Conservation (phyloP, 257 asterid species). For the Misopates orontium region DNA sequence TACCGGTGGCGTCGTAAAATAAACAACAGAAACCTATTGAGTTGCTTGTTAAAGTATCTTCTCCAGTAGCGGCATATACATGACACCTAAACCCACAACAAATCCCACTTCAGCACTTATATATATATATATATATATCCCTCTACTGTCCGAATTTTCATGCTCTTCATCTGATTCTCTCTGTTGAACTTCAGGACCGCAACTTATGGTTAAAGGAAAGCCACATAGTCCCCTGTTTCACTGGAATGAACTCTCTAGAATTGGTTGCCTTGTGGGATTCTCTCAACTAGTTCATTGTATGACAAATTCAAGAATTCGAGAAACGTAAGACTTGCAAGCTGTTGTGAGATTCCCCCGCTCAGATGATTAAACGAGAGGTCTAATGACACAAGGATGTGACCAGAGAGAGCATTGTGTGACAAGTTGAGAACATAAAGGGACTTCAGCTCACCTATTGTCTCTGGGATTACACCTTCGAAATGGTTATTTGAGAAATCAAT, state of each 20-base stretch:
- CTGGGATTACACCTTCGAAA: constrained; percentile 43
- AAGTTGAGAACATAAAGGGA: constrained; percentile 42
- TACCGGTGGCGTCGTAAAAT: constrained; percentile 20
- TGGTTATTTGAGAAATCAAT: constrained; percentile 35
- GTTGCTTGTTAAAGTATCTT: constrained; percentile 18
- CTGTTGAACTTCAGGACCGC: too few species aligned
- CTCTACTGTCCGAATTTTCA: not conserved
- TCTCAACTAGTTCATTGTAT: constrained; percentile 38
- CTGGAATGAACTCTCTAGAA: constrained; percentile 34
- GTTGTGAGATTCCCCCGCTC: constrained; percentile 42
- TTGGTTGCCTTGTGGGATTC: constrained; percentile 47
- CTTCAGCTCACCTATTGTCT: constrained; percentile 27
- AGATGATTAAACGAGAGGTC: constrained; percentile 48
- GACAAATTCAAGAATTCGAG: constrained; percentile 54
- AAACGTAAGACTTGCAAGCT: constrained; percentile 46
- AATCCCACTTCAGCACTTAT: constrained; percentile 37
- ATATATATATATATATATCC: constrained; percentile 22
- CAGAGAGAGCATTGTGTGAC: constrained; percentile 39
- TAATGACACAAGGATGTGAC: constrained; percentile 41
- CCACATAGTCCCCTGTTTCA: constrained; percentile 59
- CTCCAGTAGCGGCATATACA: constrained; percentile 27
- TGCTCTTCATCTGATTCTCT: not conserved
- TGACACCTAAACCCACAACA: constrained; percentile 28
- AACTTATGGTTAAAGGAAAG: constrained; percentile 28
- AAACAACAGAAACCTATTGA: constrained; percentile 1